Evolutionary conservation across 148 eudicot genomes (phyloP).

Genomic region (Chenopodium berlandieri): DNA sequence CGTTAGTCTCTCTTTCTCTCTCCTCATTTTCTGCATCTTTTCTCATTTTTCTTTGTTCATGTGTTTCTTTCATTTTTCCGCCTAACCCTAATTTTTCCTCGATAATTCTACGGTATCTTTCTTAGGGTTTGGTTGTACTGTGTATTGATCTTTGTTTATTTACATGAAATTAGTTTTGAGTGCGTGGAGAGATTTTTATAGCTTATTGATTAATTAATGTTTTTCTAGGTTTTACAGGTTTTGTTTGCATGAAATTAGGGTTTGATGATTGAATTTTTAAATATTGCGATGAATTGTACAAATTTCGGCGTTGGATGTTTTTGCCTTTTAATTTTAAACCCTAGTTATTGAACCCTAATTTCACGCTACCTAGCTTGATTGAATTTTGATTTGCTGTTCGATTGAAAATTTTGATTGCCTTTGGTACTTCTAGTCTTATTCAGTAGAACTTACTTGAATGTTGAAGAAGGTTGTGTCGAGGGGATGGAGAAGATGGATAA

Average conservation of each 20-base stretch:
- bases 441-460: not conserved
- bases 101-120: not conserved
- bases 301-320: not conserved
- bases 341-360: not conserved
- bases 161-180: not conserved
- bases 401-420: not conserved
- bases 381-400: not conserved
- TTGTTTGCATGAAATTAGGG: slow-evolving; percentile 3
- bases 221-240: not conserved
- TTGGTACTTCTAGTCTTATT: not conserved
- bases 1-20: slow-evolving; percentile 36
- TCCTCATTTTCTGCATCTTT: not conserved
- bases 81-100: slow-evolving; percentile 35
- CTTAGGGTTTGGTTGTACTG: not conserved
- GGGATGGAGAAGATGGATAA: not conserved
- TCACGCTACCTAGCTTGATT: not conserved
- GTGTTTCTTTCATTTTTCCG: not conserved
- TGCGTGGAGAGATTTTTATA: not conserved
- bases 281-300: not conserved
- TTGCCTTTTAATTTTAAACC: not conserved
- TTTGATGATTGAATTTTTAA: not conserved
- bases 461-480: not conserved
- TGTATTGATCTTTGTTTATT: too few relatives aligned
- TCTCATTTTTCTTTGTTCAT: not conserved
- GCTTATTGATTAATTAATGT: not conserved